A percentile compares a stretch with the other conserved stretches of the same genome.
Conservation (phyloP, 805 yeast species). For the Ogataea polymorpha region DNA sequence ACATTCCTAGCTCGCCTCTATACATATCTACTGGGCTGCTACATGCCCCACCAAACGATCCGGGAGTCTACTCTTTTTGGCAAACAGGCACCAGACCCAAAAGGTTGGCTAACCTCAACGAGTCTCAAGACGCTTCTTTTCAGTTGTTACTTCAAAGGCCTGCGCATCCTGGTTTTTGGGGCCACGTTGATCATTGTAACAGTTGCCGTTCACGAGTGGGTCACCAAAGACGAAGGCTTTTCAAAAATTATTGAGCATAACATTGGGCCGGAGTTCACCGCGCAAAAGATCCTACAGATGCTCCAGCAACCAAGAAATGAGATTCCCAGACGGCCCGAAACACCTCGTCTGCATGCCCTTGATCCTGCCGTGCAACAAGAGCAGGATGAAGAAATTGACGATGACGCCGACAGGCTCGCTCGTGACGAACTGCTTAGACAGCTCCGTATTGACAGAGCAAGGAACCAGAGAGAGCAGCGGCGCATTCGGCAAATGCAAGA, state of each 20-base stretch:
- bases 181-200: constrained; percentile 22
- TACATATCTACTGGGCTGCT: constrained; percentile 56
- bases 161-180: constrained; percentile 15
- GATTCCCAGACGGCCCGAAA: neutral
- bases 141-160: constrained; percentile 19
- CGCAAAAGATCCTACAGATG: constrained; percentile 30
- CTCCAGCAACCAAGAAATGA: constrained; percentile 12
- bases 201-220: constrained; percentile 55
- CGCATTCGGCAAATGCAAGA: constrained; percentile 1
- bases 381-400: neutral
- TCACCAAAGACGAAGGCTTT: constrained; percentile 68
- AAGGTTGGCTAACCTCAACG: constrained; percentile 2
- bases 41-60: constrained; percentile 39
- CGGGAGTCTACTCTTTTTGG: constrained; percentile 40
- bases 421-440: neutral
- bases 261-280: constrained; percentile 55
- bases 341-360: constrained; percentile 21
- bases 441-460: neutral
- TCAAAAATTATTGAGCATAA: constrained; percentile 51
- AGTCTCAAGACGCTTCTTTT: constrained; percentile 5
- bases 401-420: neutral
- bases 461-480: neutral
- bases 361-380: neutral
- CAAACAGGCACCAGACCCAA: constrained; percentile 15
- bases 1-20: constrained; percentile 50